Percentiles rank a stretch among this genome's conserved stretches.
Evolutionary conservation across 148 eudicot genomes (phyloP).

Genomic region (Pouteria glomerata): DNA sequence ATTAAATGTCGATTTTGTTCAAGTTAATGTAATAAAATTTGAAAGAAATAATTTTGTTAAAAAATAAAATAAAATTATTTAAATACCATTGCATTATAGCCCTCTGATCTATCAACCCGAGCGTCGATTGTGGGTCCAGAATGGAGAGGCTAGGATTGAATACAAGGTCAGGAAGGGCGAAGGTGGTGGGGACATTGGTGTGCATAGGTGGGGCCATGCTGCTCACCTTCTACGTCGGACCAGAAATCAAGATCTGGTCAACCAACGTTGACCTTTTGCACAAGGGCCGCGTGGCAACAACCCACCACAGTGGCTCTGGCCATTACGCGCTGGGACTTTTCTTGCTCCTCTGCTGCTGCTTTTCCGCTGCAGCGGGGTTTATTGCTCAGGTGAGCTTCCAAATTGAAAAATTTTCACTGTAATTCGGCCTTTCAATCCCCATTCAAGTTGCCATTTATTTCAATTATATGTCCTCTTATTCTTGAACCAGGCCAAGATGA

Average conservation of each 20-base stretch:
- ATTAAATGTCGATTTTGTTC: too few species aligned
- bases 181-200: constrained; percentile 42
- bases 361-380: constrained; percentile 35
- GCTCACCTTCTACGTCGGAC: constrained; percentile 54
- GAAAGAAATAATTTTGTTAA: too few species aligned
- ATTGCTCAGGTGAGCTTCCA: constrained; percentile 47
- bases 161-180: constrained; percentile 46
- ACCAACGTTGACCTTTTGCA: constrained; percentile 30
- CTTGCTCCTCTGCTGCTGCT: constrained; percentile 22
- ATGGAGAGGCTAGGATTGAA: constrained; percentile 35
- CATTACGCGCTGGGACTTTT: constrained; percentile 30
- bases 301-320: constrained; percentile 5
- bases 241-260: constrained; percentile 33
- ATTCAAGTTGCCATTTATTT: too few species aligned
- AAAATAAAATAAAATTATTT: too few species aligned
- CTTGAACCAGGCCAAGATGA: constrained; percentile 35
- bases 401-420: too few species aligned
- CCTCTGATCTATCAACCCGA: too few species aligned
- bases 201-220: constrained; percentile 65
- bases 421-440: too few species aligned
- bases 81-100: too few species aligned
- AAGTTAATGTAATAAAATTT: too few species aligned
- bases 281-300: neutral
- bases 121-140: constrained; percentile 19
- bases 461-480: neutral